Percentiles rank a stretch among this genome's conserved stretches.
These are phyloP conservation scores for Boletus semigastroideus DNA, from an alignment of 1,284 basidiomycete species.

Conservation along the genomic window DNA sequence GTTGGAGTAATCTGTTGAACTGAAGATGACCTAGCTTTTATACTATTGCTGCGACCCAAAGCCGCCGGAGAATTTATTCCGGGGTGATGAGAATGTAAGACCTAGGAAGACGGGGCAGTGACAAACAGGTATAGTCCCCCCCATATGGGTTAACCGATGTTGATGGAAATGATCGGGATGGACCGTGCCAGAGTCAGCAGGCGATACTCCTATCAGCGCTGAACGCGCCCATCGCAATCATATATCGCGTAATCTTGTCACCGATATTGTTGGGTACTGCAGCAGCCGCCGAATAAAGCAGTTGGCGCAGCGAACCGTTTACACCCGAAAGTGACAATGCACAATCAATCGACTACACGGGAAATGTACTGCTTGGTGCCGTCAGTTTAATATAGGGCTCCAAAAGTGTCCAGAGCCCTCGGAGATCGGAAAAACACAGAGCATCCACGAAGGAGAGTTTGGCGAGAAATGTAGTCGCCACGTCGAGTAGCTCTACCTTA, in stretches of 20 bases:
- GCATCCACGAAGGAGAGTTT: no score
- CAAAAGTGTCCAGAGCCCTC: no score
- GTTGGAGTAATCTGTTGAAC: background rate
- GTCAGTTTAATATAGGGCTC: no score
- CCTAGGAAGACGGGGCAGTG: background rate
- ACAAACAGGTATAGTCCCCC: background rate
- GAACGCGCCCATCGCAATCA: background rate
- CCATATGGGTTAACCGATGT: background rate
- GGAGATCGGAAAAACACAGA: no score
- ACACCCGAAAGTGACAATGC: no score
- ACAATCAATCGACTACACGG: no score
- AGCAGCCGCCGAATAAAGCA: no score
- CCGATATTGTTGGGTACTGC: no score
- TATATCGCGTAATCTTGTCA: background rate
- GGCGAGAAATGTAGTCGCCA: no score
- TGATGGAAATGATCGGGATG: background rate
- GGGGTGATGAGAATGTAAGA: background rate
- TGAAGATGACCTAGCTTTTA: slow-evolving; percentile 13
- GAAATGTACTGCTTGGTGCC: no score
- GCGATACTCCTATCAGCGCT: background rate
- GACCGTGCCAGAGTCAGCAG: background rate
- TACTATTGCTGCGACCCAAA: slow-evolving; percentile 1
- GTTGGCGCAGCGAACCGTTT: no score
- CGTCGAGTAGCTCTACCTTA: no score
- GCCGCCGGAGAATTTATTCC: slow-evolving; percentile 1